These are phyloP conservation scores for Ascochyta koolunga DNA, from an alignment of 2,329 filamentous ascomycete genomes.

Conservation along the genomic window DNA sequence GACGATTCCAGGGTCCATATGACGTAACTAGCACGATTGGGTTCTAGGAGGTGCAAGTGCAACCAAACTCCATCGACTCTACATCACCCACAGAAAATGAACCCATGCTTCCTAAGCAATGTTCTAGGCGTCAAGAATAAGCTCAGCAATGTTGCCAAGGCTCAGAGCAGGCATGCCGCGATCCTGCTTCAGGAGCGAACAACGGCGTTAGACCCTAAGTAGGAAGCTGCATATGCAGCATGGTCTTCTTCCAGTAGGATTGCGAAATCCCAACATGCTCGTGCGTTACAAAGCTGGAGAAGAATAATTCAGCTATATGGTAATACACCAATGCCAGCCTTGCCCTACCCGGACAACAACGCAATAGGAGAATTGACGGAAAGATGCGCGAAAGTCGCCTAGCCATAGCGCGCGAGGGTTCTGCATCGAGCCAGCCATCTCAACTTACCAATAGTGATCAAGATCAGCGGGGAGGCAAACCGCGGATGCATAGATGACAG, in stretches of 20 bases:
- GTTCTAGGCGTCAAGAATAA: no score
- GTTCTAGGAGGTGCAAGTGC: neutral
- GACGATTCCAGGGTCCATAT: neutral
- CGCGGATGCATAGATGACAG: neutral
- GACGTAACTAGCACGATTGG: neutral
- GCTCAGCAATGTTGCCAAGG: no score
- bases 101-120: no score
- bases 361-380: neutral
- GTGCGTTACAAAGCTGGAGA: neutral
- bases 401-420: neutral
- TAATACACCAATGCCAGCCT: neutral
- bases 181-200: neutral
- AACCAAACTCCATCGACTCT: neutral
- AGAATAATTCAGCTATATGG: no score
- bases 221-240: neutral
- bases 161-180: no score
- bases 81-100: neutral
- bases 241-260: neutral
- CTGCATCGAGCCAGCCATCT: neutral
- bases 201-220: neutral
- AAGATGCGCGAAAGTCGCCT: neutral
- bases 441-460: neutral
- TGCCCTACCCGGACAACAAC: neutral
- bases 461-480: neutral
- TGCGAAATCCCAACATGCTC: neutral